These are phyloP conservation scores for Coemansia sp. DNA, from an alignment of 192 early-diverging fungal species.

Conservation along the genomic window DNA sequence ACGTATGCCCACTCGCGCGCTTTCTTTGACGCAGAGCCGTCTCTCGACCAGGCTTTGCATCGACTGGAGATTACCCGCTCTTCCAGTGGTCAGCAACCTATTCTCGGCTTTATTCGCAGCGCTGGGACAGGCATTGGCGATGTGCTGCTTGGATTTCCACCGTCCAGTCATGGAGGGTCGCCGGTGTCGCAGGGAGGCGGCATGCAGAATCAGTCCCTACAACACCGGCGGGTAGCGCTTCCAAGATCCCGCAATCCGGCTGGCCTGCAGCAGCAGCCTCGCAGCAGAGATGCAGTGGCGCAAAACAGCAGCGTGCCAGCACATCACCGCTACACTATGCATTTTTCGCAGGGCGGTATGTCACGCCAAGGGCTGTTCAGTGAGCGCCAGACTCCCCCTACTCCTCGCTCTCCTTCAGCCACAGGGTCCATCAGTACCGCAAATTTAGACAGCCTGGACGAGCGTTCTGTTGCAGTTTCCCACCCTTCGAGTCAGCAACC, in stretches of 20 bases:
- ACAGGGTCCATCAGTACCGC: constrained; percentile 15
- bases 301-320: constrained; percentile 16
- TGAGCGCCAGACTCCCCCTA: constrained; percentile 8
- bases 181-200: neutral
- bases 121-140: constrained; percentile 29
- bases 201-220: constrained; percentile 1
- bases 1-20: constrained; percentile 45
- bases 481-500: neutral
- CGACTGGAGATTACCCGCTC: constrained; percentile 37
- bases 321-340: constrained; percentile 45
- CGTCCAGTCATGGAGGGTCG: neutral
- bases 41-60: constrained; percentile 44
- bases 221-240: constrained; percentile 21
- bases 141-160: constrained; percentile 33
- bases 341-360: constrained; percentile 19
- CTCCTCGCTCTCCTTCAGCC: constrained; percentile 19
- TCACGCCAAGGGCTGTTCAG: constrained; percentile 15
- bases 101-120: constrained; percentile 22
- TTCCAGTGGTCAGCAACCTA: constrained; percentile 31
- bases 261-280: neutral
- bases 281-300: constrained; percentile 6
- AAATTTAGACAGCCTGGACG: constrained; percentile 12
- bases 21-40: constrained; percentile 31
- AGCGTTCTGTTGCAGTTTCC: neutral
- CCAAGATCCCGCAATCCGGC: neutral